Conservation (phyloP, 805 yeast genomes). For the Kodamaea leandrae region DNA sequence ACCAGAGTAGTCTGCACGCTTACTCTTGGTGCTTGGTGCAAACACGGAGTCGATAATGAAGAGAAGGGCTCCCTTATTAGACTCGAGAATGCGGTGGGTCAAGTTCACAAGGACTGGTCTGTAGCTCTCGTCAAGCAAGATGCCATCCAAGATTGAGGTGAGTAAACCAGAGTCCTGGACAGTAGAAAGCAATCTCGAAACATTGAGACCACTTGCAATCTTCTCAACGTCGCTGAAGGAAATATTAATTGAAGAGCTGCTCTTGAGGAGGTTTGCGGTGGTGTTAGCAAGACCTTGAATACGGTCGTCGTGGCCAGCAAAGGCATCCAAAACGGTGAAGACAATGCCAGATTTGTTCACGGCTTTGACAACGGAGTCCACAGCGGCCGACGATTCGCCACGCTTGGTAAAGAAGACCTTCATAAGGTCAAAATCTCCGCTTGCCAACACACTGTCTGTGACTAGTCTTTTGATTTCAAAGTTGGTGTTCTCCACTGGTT, state of each 20-base stretch:
- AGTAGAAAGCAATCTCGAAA: slow-evolving; percentile 21
- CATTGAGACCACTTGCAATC: slow-evolving; percentile 14
- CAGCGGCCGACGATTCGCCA: slow-evolving; percentile 15
- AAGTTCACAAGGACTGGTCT: slow-evolving; percentile 33
- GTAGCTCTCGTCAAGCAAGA: slow-evolving; percentile 32
- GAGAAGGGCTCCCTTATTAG: slow-evolving; percentile 27
- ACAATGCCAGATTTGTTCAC: slow-evolving; percentile 35
- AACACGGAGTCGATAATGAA: slow-evolving; percentile 13
- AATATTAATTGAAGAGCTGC: slow-evolving; percentile 3
- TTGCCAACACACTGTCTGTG: background rate
- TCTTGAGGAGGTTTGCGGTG: slow-evolving; percentile 23
- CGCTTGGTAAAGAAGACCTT: slow-evolving; percentile 1
- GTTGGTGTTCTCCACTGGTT: slow-evolving; percentile 18
- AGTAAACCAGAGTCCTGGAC: slow-evolving; percentile 36
- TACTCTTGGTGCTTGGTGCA: slow-evolving; percentile 2
- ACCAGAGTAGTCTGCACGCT: slow-evolving; percentile 15
- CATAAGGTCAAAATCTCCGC: background rate
- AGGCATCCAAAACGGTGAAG: slow-evolving; percentile 33
- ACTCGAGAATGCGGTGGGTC: slow-evolving; percentile 28
- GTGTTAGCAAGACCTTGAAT: slow-evolving; percentile 29
- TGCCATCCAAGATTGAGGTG: slow-evolving; percentile 33
- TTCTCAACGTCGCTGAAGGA: background rate
- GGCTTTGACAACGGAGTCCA: slow-evolving; percentile 11
- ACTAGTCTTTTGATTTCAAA: slow-evolving; percentile 13
- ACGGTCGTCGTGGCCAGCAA: slow-evolving; percentile 30